A percentile compares a stretch with the other conserved stretches of the same genome.
Evolutionary conservation across 768 basidiomycete genomes (phyloP).

Genomic region (Termitomyces sp.): DNA sequence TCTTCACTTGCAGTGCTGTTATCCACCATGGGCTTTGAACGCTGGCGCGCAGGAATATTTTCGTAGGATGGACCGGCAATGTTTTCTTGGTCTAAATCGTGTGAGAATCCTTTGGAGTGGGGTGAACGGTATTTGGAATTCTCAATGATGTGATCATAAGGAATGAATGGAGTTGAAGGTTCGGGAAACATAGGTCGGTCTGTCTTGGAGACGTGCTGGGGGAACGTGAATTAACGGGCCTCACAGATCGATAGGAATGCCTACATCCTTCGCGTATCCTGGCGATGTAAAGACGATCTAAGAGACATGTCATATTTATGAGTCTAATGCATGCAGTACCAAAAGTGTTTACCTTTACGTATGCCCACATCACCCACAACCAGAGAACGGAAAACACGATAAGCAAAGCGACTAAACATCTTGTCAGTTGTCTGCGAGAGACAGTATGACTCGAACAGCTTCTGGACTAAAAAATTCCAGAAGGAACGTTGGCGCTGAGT

Average conservation of each 20-base stretch:
- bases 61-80: constrained; percentile 41
- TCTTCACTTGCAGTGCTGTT: neutral
- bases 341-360: constrained; percentile 46
- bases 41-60: constrained; percentile 18
- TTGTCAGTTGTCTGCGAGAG: neutral
- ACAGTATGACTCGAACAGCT: neutral
- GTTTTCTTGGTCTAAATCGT: constrained; percentile 17
- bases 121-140: neutral
- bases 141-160: constrained; percentile 5
- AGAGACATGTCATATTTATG: neutral
- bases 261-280: constrained; percentile 62
- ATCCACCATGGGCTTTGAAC: neutral
- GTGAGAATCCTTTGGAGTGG: constrained; percentile 5
- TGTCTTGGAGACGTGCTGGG: constrained; percentile 21
- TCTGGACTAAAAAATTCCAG: neutral
- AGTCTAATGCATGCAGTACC: neutral
- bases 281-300: constrained; percentile 65
- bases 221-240: neutral
- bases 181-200: constrained; percentile 21
- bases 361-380: constrained; percentile 76
- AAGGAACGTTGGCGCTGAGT: too few species aligned
- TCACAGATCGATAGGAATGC: constrained; percentile 13
- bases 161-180: constrained; percentile 1
- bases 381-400: constrained; percentile 57
- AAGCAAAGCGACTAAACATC: constrained; percentile 56